Evolutionary conservation across 2,329 filamentous ascomycete species (phyloP), one percentile per base, ranked within the genome.

Genomic region (Aspergillus flavus): DNA sequence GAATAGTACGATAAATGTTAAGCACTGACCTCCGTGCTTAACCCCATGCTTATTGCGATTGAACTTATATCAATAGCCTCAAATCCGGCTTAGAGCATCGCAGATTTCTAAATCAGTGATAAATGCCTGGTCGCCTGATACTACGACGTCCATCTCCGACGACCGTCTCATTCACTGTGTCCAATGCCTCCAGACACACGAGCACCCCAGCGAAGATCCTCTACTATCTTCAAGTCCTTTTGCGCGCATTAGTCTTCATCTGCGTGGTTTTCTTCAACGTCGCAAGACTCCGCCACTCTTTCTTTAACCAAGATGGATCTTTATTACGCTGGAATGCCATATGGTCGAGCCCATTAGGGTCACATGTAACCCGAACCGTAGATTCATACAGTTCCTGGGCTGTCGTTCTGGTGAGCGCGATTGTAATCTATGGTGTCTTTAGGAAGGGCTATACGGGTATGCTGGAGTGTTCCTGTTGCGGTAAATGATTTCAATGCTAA

Each of bases 111-210:
- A 12, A 43, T n/a, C 41, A 46, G 19, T 48, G 7, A 54, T 39
- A 64, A 57, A 91, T 92, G 89, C 83, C 91, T 68, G 86, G 85
- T 48, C 86, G 73, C 62, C 75, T 80, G 34, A 73, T 71, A 50
- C 64, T 75, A 50, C 73, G 75, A 59, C 78, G 78, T 65, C 91
- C 92, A 57, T 94, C 95, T 28, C 90, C 92, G 54, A 96, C 93
- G 3, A 97, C 95, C n/a, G 89, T 92, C 75, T 91, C 92, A 69
- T 98, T 94, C 84, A 96, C 91, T 34, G 92, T 97, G 61, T 95
- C 94, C 41, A 97, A 94, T 62, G 87, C 88, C 52, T 87, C 91
- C 14, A 73, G 77, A 14, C 79, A 78, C 41, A 76, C 76, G 11
- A 84, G 81, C 19, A 71, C 84, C 36, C 72, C 82, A 16, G 79